Evolutionary conservation across 1,284 basidiomycete species (phyloP).

Genomic region (Ganoderma leucocontextum): DNA sequence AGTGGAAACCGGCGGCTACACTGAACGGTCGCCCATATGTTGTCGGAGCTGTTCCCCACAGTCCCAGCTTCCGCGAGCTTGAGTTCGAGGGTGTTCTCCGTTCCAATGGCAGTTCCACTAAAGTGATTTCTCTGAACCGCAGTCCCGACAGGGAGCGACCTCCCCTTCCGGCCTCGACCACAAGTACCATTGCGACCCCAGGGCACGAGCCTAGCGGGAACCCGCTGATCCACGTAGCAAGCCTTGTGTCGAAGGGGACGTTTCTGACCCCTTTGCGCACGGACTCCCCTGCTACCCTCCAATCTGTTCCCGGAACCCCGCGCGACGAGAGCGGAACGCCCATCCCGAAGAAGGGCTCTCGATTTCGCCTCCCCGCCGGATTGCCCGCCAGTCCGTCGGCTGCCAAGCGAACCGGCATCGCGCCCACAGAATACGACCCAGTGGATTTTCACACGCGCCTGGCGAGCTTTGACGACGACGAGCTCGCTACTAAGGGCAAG

Average conservation of each 20-base stretch:
- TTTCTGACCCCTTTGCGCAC: slow-evolving; percentile 29
- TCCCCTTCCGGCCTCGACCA: slow-evolving; percentile 26
- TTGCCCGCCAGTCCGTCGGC: slow-evolving; percentile 58
- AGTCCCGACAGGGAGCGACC: slow-evolving; percentile 34
- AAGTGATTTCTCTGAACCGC: slow-evolving; percentile 61
- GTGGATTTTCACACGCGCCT: slow-evolving; percentile 80
- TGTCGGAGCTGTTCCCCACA: slow-evolving; percentile 70
- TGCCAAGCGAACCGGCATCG: slow-evolving; percentile 53
- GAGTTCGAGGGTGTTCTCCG: slow-evolving; percentile 84
- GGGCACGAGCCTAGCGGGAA: slow-evolving; percentile 26
- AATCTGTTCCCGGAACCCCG: slow-evolving; percentile 9
- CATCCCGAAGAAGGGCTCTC: slow-evolving; percentile 44
- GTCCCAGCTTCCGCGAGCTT: slow-evolving; percentile 68
- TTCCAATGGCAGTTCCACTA: slow-evolving; percentile 61
- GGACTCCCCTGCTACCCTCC: slow-evolving; percentile 20
- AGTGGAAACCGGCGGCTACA: slow-evolving; percentile 81
- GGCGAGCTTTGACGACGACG: slow-evolving; percentile 72
- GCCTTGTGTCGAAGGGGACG: slow-evolving; percentile 21
- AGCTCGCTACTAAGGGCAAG: slow-evolving; percentile 48
- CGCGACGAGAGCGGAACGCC: slow-evolving; percentile 31
- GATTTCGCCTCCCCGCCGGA: slow-evolving; percentile 63
- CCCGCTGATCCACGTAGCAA: slow-evolving; percentile 20
- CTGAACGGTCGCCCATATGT: slow-evolving; percentile 80
- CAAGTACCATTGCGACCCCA: slow-evolving; percentile 28
- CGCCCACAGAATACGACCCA: slow-evolving; percentile 71